A percentile compares a stretch with the other conserved stretches of the same genome.
phyloP scores from a whole-genome alignment of 2,329 filamentous ascomycete species.

The Chaetomiaceae sp. region DNA sequence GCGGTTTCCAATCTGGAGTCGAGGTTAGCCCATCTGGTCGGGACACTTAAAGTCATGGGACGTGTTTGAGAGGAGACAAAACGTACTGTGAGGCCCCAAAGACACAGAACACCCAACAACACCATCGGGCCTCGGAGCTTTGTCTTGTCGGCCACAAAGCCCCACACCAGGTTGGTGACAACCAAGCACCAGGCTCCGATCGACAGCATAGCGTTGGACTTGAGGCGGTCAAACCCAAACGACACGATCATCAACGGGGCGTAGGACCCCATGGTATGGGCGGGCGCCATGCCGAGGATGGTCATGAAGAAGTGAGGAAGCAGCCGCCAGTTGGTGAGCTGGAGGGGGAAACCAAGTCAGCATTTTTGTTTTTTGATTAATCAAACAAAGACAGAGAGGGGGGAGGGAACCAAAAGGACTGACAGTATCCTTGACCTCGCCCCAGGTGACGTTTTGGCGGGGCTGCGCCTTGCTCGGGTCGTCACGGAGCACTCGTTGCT shows the following conservation, averaged over 20 bases:
- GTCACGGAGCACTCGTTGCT: constrained; percentile 31
- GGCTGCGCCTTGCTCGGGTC: constrained; percentile 33
- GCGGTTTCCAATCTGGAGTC: constrained; percentile 27
- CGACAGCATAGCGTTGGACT: constrained; percentile 33
- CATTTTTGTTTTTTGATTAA: background rate
- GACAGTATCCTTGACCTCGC: constrained; percentile 34
- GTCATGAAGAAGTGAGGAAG: constrained; percentile 33
- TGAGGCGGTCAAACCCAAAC: constrained; percentile 34
- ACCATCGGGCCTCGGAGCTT: constrained; percentile 27
- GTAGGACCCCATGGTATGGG: constrained; percentile 28
- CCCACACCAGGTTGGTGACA: constrained; percentile 32
- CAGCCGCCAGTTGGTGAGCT: constrained; percentile 37
- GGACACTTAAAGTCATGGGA: no score
- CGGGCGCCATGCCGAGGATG: constrained; percentile 29
- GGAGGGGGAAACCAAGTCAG: background rate
- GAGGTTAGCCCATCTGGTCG: background rate
- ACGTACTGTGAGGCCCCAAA: constrained; percentile 28
- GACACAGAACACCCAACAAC: constrained; percentile 27
- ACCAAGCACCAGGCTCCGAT: constrained; percentile 35
- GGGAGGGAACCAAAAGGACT: constrained; percentile 7
- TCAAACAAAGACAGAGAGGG: no score
- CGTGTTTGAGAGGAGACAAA: constrained; percentile 3
- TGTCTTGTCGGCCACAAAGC: constrained; percentile 26
- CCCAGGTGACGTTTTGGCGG: constrained; percentile 26
- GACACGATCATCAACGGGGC: constrained; percentile 32